Conservation (phyloP, 768 basidiomycete species). For the Agaricus blazei region DNA sequence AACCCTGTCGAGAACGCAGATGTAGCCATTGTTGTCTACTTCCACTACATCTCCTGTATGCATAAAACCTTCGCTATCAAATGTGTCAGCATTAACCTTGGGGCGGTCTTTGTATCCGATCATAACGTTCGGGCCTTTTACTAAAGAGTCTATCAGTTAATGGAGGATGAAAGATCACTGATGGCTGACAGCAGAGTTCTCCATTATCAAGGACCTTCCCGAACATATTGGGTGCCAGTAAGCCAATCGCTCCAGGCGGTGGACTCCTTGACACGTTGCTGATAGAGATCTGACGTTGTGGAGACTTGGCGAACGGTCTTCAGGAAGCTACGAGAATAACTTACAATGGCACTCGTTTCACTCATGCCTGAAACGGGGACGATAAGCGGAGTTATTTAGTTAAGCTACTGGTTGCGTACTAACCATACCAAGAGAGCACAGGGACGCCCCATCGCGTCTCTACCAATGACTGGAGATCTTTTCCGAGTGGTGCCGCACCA, state of each 20-base stretch:
- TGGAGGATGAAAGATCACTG: not conserved
- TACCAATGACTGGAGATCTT: not conserved
- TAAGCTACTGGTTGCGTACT: not conserved
- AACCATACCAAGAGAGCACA: slow-evolving; percentile 1
- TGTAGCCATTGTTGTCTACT: not conserved
- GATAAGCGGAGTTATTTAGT: not conserved
- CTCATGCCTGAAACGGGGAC: not conserved
- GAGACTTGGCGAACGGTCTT: not conserved
- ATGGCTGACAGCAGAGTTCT: not conserved
- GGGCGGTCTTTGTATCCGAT: not conserved
- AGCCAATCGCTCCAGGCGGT: not conserved
- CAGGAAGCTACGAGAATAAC: not conserved
- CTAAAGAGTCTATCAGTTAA: not conserved
- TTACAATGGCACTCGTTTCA: slow-evolving; percentile 3
- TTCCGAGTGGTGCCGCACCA: slow-evolving; percentile 1
- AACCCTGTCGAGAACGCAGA: slow-evolving; percentile 1
- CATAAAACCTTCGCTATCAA: slow-evolving; percentile 1
- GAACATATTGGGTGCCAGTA: not conserved
- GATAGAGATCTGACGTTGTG: not conserved
- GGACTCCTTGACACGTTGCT: not conserved
- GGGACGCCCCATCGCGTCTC: not conserved
- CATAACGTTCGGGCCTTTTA: slow-evolving; percentile 1
- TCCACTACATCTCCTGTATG: slow-evolving; percentile 1
- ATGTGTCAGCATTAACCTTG: not conserved
- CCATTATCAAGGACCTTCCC: slow-evolving; percentile 2